Evolutionary conservation across 1,139 yeast genomes (phyloP), one percentile per base, ranked within the genome.

Genomic region (Yamadazyma triangularis): DNA sequence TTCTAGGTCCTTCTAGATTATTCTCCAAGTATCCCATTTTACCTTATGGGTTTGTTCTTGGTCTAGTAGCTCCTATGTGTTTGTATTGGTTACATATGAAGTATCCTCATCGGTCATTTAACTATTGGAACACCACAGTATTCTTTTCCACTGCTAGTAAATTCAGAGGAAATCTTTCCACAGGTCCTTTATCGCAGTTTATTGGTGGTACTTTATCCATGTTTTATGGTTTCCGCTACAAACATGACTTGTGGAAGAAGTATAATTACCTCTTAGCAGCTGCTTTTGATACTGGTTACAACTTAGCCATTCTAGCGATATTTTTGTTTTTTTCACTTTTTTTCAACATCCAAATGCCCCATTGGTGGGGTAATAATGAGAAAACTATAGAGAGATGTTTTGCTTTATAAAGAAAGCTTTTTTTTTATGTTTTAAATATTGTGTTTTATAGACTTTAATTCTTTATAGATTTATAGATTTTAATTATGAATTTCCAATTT

Each of bases 291-390:
- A 67, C 75, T 0, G 77, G 75, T 5, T 65, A 61, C 42, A 70
- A 69, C 36, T 44, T 69, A 30, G 53, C 72, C 2, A 50, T 64
- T 14, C 36, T 68, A 24, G 36, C 58, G 20, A 53, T 70, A 5
- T 69, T 69, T 41, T 36, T 62, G 12, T 36, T 63, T 13, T 58
- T 61, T 26, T 51, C 68, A 1, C 49, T 56, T 29, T 61, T 62
- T 0, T 47, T 44, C 21, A 39, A 43, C 0, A 44, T 56, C 4
- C 40, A 39, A 1, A 61, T 65, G 58, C 72, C 73, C 1, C 32
- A 52, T 28, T 70, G 76, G 76, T 70, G 73, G 71, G 76, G 76
- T 4, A 70, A 70, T 41, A 59, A 68, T 39, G 47, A 50, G 1
- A 36, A 36, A 4, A 62, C 56, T 34, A 55, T 70, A 4, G 75